Conservation (phyloP, 208 protist genomes). For the Lotmaria passim region DNA sequence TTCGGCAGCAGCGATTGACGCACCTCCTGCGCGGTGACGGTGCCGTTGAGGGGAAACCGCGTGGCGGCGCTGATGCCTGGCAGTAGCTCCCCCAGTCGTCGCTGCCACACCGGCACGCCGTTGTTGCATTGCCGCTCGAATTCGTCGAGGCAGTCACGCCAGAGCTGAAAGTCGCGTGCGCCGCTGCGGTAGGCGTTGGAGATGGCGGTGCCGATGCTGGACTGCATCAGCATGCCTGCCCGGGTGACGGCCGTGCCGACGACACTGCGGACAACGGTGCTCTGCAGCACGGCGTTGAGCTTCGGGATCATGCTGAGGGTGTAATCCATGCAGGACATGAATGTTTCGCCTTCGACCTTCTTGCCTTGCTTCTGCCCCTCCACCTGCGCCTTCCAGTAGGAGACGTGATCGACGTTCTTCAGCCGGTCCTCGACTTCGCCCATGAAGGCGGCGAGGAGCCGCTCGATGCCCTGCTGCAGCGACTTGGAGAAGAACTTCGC, state of each 20-base stretch:
- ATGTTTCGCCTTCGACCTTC: slow-evolving; percentile 35
- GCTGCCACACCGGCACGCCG: slow-evolving; percentile 72
- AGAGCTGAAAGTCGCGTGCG: slow-evolving; percentile 60
- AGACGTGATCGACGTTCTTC: slow-evolving; percentile 47
- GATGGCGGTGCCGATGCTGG: slow-evolving; percentile 65
- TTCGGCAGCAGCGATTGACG: slow-evolving; percentile 51
- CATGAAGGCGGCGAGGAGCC: slow-evolving; percentile 64
- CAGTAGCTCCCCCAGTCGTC: slow-evolving; percentile 52
- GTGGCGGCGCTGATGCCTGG: slow-evolving; percentile 57
- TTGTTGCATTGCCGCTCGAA: slow-evolving; percentile 56
- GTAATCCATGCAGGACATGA: slow-evolving; percentile 77
- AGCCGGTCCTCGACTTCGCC: slow-evolving; percentile 68
- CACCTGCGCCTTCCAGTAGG: slow-evolving; percentile 73
- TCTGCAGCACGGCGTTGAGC: slow-evolving; percentile 66
- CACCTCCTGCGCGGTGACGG: slow-evolving; percentile 58
- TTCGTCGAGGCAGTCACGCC: slow-evolving; percentile 64
- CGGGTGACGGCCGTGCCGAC: slow-evolving; percentile 75
- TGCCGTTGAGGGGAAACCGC: slow-evolving; percentile 73
- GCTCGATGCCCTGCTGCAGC: slow-evolving; percentile 80
- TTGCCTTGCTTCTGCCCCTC: slow-evolving; percentile 40
- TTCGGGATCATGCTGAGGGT: slow-evolving; percentile 67
- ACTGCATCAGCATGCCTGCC: slow-evolving; percentile 64
- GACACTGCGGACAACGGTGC: slow-evolving; percentile 76
- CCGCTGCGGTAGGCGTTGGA: slow-evolving; percentile 45
- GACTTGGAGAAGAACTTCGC: slow-evolving; percentile 74